Percentiles rank a stretch among this genome's conserved stretches.
Evolutionary conservation across 441 rosid species (phyloP).

Genomic region (Codiaeum variegatum): DNA sequence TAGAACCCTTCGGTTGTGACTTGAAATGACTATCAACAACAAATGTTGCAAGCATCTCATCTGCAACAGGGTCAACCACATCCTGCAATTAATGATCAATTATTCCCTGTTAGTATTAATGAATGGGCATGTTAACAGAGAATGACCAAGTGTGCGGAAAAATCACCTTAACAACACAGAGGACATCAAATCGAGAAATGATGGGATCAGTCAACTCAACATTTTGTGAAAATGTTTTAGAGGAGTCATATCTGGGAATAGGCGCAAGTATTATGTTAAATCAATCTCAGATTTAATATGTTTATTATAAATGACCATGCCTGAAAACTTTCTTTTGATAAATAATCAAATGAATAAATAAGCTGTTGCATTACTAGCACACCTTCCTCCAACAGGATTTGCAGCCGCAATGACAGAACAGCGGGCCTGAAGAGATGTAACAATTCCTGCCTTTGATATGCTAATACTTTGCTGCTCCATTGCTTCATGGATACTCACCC

Average conservation of each 20-base stretch:
- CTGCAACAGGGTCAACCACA: constrained; percentile 83
- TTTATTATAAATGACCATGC: constrained; percentile 1
- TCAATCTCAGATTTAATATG: not conserved
- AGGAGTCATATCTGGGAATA: constrained; percentile 82
- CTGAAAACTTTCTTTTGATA: not conserved
- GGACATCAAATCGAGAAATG: constrained; percentile 83
- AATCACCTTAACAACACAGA: constrained; percentile 92
- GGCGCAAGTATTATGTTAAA: not conserved
- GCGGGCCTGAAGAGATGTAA: constrained; percentile 98
- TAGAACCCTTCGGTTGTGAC: constrained; percentile 82
- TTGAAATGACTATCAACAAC: constrained; percentile 92
- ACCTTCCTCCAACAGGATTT: constrained; percentile 97
- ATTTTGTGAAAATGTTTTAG: constrained; percentile 80
- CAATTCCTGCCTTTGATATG: constrained; percentile 96
- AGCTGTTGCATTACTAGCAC: constrained; percentile 6
- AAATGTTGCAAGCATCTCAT: constrained; percentile 93
- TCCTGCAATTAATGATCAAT: constrained; percentile 52
- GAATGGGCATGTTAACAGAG: not conserved
- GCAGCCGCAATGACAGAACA: constrained; percentile 99
- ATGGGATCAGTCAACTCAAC: constrained; percentile 98
- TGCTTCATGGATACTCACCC: constrained; percentile 99
- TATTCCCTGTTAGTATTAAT: constrained; percentile 12
- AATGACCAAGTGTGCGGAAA: constrained; percentile 6
- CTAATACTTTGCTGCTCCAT: constrained; percentile 99
- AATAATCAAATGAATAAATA: constrained; percentile 4